Base-by-base conservation (phyloP, 352 stramenopile genomes). In the Aphanomyces stellatus region DNA sequence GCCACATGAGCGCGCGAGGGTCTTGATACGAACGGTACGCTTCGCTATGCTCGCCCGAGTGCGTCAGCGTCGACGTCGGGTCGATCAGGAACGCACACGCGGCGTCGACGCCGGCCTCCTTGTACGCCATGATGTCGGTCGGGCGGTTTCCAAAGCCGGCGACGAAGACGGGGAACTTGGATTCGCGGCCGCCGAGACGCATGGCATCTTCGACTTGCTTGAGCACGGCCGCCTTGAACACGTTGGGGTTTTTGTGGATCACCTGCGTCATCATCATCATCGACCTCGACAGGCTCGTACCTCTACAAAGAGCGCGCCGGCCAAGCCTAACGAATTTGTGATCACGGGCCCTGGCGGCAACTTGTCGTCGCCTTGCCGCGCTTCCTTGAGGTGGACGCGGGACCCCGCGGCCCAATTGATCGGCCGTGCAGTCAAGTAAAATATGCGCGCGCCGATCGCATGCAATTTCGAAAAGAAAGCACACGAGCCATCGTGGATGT, bases 21-120 rank as follows among this genome's bases (percentile, higher is more conserved):
- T 93, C 85, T n/a, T 74, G 73, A 65, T 93, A 93, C 27, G 82
- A 91, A 42, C 88, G 81, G 71, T 85, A 93, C n/a, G 87, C 76
- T 41, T 80, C 77, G 51, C 78, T 73, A 7, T 61, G 35, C n/a
- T 53, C 56, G 27, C 88, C 75, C 0, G 82, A 79, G 33, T 57
- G 28, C 24, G 48, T 49, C 22, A 67, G 33, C 31, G 62, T 64
- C 22, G 63, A 70, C 40, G 62, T 43, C n/a, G 63, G 51, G 35
- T 70, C 53, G 48, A 70, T 70, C 17, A 70, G 35, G 42, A 70
- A 70, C 24, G 42, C 22, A 15, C 34, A 49, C 17, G 13, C 40
- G 6, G 6, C 13, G 13, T 56, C 48, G 31, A 70, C 56, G 19
- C 63, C 63, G 13, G 51, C 63, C 4, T 70, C 63, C 25, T 53